Percentiles rank a stretch among this genome's conserved stretches.
Evolutionary conservation across 805 yeast genomes (phyloP).

Genomic region (Alloascoidea hylecoeti): DNA sequence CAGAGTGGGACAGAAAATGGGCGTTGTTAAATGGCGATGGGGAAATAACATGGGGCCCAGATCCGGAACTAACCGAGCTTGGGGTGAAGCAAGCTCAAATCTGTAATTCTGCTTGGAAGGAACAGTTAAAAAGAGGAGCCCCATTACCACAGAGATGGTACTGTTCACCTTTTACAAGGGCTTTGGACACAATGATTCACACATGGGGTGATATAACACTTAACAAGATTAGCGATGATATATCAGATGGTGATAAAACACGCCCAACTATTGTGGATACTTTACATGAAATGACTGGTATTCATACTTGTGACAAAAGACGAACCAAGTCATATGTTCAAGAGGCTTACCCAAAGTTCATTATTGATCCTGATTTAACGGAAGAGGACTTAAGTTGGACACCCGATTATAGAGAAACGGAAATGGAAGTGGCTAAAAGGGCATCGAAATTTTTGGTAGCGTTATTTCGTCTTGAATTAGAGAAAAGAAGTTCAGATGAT

Average conservation of each 20-base stretch:
- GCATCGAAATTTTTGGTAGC: constrained; percentile 32
- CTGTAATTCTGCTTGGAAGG: constrained; percentile 25
- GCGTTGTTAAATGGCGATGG: constrained; percentile 30
- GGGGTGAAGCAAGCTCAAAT: constrained; percentile 31
- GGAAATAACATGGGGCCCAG: constrained; percentile 31
- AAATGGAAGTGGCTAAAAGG: constrained; percentile 25
- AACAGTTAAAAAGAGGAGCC: constrained; percentile 17
- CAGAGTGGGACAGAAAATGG: constrained; percentile 31
- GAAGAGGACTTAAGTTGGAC: constrained; percentile 31
- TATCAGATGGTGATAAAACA: constrained; percentile 5
- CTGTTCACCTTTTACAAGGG: constrained; percentile 36
- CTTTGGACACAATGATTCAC: constrained; percentile 30
- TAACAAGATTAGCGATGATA: too few relatives aligned
- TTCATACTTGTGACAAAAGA: constrained; percentile 35
- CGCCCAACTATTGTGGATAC: constrained; percentile 29
- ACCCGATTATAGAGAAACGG: constrained; percentile 29
- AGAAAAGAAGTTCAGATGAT: constrained; percentile 5
- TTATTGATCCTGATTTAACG: constrained; percentile 27
- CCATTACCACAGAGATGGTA: constrained; percentile 27
- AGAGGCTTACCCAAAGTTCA: constrained; percentile 27
- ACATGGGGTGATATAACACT: constrained; percentile 28
- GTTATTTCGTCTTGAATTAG: constrained; percentile 18
- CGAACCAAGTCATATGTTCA: constrained; percentile 20
- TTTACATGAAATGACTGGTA: constrained; percentile 33
- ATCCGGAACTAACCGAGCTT: constrained; percentile 31